These are phyloP conservation scores for Kluyveromyces wickerhamii DNA, from an alignment of 805 yeast species.

Conservation along the genomic window DNA sequence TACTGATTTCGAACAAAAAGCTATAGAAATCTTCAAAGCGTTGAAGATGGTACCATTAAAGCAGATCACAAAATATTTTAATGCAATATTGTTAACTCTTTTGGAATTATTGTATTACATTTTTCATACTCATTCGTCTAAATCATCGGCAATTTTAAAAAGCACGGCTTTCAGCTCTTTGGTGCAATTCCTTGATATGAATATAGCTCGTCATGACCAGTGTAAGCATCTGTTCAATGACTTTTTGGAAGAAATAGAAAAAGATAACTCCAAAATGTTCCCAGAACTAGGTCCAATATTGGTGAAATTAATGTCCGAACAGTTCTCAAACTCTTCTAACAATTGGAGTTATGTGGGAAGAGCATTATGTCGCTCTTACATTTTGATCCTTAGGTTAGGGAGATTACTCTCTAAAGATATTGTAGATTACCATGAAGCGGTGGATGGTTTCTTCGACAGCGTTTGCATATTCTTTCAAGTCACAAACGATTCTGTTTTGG, in stretches of 20 bases:
- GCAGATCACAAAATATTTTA: conserved; percentile 52
- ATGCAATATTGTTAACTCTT: conserved; percentile 41
- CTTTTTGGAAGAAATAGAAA: conserved; percentile 32
- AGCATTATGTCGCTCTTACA: conserved; percentile 52
- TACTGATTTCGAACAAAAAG: conserved; percentile 34
- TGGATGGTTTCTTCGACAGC: conserved; percentile 28
- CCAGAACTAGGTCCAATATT: conserved; percentile 48
- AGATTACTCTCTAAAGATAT: conserved; percentile 20
- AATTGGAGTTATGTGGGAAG: conserved; percentile 60
- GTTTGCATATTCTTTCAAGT: conserved; percentile 39
- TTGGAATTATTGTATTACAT: conserved; percentile 30
- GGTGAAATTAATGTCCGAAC: conserved; percentile 37
- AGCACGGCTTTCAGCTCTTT: conserved; percentile 44
- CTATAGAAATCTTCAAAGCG: conserved; percentile 39
- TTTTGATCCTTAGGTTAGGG: conserved; percentile 41
- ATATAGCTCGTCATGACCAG: conserved; percentile 59
- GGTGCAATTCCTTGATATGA: conserved; percentile 52
- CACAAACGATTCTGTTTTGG: conserved; percentile 39
- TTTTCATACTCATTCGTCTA: conserved; percentile 12
- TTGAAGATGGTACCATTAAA: conserved; percentile 47
- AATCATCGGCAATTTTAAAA: conserved; percentile 21
- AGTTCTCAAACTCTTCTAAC: conserved; percentile 41
- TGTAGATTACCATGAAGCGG: conserved; percentile 20
- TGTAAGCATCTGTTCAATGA: conserved; percentile 49
- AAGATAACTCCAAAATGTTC: conserved; percentile 20